Conservation (phyloP, 2,329 filamentous ascomycete genomes). For the Sphaerulina musiva region DNA sequence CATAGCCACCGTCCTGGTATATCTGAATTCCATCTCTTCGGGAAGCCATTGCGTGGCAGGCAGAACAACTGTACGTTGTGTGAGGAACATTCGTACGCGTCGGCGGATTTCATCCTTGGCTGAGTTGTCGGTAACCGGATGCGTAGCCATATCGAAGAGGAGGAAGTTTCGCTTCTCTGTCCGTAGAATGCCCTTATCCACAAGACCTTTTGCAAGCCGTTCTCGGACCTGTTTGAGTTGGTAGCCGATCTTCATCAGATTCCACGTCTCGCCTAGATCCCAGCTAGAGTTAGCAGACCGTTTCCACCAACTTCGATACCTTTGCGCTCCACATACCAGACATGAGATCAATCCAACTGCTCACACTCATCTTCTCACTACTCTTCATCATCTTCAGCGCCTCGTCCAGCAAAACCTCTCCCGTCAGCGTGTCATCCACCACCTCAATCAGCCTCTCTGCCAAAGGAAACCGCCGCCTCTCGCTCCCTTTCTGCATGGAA, state of each 20-base stretch:
- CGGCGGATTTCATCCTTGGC: conserved; percentile 96
- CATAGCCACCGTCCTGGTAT: conserved; percentile 87
- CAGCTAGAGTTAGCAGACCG: conserved; percentile 3
- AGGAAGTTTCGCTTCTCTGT: conserved; percentile 99
- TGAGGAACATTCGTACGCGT: conserved; percentile 86
- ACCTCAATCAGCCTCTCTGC: conserved; percentile 94
- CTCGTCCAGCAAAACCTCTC: conserved; percentile 94
- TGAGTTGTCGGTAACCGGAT: conserved; percentile 90
- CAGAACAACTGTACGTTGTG: conserved; percentile 87
- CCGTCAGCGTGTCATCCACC: conserved; percentile 90
- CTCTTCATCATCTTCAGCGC: conserved; percentile 99
- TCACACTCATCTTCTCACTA: conserved; percentile 99
- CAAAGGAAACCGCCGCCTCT: conserved; percentile 82
- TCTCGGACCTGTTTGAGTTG: conserved; percentile 99
- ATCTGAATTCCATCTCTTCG: conserved; percentile 89
- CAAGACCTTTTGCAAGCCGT: conserved; percentile 90
- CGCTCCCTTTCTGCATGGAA: conserved; percentile 96
- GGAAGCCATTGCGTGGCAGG: conserved; percentile 81
- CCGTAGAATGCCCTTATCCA: conserved; percentile 96
- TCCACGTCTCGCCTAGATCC: conserved; percentile 93
- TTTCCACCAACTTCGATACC: background rate
- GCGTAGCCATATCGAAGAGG: conserved; percentile 99
- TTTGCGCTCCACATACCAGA: conserved; percentile 62
- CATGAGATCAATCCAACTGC: conserved; percentile 98
- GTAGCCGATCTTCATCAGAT: conserved; percentile 99